Base-by-base conservation (phyloP, 163 green algal genomes). In the Scenedesmus sp. region DNA sequence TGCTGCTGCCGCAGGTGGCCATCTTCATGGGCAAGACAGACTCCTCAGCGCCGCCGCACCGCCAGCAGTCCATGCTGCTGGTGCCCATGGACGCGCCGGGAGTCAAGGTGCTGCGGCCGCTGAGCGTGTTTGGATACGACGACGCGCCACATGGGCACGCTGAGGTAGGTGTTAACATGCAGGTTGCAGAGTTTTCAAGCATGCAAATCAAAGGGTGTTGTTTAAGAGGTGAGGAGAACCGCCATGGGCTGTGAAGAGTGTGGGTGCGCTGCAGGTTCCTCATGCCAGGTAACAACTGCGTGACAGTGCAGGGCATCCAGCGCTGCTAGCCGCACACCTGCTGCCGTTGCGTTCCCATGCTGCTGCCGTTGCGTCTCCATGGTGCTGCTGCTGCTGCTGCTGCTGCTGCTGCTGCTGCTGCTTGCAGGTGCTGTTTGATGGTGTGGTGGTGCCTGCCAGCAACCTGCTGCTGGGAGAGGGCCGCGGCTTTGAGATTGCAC, bases 1-100 rank as follows among this genome's bases (percentile, higher is more conserved):
- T 74, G 20, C 64, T 85, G 23, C 57, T 54, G 15, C 83, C n/a
- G 16, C 60, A 94, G 67, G 79, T 97, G 6, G 92, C 93, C 82
- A 99, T 99, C 77, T 99, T 99, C 94, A 99, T 99, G 98, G 98
- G 98, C 86, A 99, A 99, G 91, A 98, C 95, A 3, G 96, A 98
- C 92, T 62, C 94, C 0, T 77, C 81, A 2, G 96, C 95, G 0
- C 77, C 95, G 4, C 89, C 94, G 0, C 97, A 99, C 95, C 86
- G 83, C 77, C 98, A 99, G 95, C 98, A 99, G 94, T 97, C 95
- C 59, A 99, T 99, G 98, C 92, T 99, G 6, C 92, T 99, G 84
- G 97, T 99, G 74, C 96, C 97, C 23, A 98, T 99, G 96, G 88
- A 96, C 55, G 82, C 96, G 2, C 95, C 95, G 1, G 95, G 94